Conservation (phyloP, 129 eudicot genomes). For the Smallanthus sonchifolius region DNA sequence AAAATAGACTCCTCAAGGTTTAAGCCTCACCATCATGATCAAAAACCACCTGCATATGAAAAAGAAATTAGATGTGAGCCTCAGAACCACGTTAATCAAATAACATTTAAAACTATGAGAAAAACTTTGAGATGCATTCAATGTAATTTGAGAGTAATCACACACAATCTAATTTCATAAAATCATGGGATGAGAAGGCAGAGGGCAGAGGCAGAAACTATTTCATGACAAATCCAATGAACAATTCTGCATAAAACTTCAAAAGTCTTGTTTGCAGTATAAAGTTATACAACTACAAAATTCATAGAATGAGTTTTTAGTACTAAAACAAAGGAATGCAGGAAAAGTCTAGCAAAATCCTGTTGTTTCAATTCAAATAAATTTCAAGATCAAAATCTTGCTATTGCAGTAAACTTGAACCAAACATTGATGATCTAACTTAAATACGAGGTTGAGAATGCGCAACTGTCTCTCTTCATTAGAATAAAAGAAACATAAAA, state of each 20-base stretch:
- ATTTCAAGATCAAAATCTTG: not conserved
- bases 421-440: not conserved
- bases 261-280: not conserved
- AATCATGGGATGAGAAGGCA: not conserved
- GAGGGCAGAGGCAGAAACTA: not conserved
- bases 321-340: not conserved
- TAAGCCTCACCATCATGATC: conserved; percentile 86
- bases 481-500: not conserved
- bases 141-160: not conserved
- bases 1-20: conserved; percentile 19
- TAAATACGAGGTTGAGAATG: conserved; percentile 1
- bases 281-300: not conserved
- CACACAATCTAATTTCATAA: not conserved
- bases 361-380: not conserved
- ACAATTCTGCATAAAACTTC: not conserved
- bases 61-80: conserved; percentile 17
- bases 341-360: not conserved
- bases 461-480: conserved; percentile 6
- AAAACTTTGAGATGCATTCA: conserved; percentile 2
- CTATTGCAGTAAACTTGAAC: not conserved
- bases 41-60: conserved; percentile 80
- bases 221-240: no score
- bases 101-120: not conserved
- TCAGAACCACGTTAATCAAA: conserved; percentile 11
- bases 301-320: not conserved